These are phyloP conservation scores for Millerozyma miso DNA, from an alignment of 805 yeast genomes.

Conservation along the genomic window DNA sequence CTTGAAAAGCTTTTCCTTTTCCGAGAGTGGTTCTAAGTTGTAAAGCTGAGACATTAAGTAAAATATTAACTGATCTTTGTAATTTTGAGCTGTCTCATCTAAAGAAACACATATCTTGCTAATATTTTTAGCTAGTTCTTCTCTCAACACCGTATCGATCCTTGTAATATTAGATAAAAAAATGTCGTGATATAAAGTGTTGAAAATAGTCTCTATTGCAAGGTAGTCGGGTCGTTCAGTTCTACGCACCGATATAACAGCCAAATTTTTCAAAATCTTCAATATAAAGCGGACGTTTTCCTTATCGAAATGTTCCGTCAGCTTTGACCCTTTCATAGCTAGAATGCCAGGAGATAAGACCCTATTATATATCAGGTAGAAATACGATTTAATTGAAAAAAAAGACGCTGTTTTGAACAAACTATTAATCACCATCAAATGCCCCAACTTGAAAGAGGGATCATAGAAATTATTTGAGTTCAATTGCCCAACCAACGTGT, in stretches of 20 bases:
- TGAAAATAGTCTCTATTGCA: slow-evolving; percentile 45
- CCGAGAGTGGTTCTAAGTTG: slow-evolving; percentile 6
- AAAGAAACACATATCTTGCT: slow-evolving; percentile 43
- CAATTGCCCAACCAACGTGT: slow-evolving; percentile 12
- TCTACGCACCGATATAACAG: slow-evolving; percentile 17
- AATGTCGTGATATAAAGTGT: slow-evolving; percentile 40
- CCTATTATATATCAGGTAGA: slow-evolving; percentile 10
- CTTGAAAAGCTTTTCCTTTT: slow-evolving; percentile 2
- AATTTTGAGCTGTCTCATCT: slow-evolving; percentile 28
- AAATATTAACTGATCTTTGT: slow-evolving; percentile 39
- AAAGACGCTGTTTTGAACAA: slow-evolving; percentile 24
- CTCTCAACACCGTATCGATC: slow-evolving; percentile 55
- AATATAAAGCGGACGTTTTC: slow-evolving; percentile 22
- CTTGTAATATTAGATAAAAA: slow-evolving; percentile 27
- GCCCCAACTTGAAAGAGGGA: slow-evolving; percentile 26
- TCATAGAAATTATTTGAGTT: neutral
- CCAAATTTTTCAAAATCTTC: slow-evolving; percentile 35
- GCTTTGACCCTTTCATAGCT: neutral
- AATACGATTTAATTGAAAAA: slow-evolving; percentile 6
- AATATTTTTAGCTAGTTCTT: slow-evolving; percentile 62
- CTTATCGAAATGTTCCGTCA: slow-evolving; percentile 6
- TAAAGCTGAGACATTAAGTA: slow-evolving; percentile 31
- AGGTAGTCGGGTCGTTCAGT: slow-evolving; percentile 25
- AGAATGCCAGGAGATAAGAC: slow-evolving; percentile 14
- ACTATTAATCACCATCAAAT: slow-evolving; percentile 38